Conservation (phyloP, 2,329 filamentous ascomycete genomes). For the Curvularia eragrostidis region DNA sequence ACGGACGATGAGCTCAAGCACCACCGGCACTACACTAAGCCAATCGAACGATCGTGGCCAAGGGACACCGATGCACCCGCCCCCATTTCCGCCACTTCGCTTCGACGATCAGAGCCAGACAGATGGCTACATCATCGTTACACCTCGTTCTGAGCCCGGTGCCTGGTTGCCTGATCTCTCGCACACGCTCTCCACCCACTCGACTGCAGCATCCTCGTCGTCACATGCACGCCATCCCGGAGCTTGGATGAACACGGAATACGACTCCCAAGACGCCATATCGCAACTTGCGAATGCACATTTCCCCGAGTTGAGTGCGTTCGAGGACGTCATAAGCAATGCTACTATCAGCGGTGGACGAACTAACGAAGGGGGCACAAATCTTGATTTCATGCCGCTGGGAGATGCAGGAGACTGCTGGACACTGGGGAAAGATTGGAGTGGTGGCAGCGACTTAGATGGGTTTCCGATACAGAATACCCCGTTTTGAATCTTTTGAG, state of each 20-base stretch:
- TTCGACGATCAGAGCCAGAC: constrained; percentile 19
- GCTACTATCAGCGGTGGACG: neutral
- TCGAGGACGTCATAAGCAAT: constrained; percentile 15
- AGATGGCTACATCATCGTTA: constrained; percentile 42
- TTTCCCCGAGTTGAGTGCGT: constrained; percentile 39
- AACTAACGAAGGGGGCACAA: constrained; percentile 18
- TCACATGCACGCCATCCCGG: constrained; percentile 5
- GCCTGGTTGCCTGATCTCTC: constrained; percentile 31
- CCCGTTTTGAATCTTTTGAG: neutral
- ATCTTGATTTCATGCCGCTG: constrained; percentile 42
- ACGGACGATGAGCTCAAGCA: constrained; percentile 12
- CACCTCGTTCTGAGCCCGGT: constrained; percentile 36
- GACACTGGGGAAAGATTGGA: constrained; percentile 28
- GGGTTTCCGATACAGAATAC: constrained; percentile 25
- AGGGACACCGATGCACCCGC: constrained; percentile 24
- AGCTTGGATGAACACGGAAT: constrained; percentile 40
- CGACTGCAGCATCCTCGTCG: constrained; percentile 5
- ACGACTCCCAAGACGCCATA: constrained; percentile 33
- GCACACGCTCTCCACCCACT: constrained; percentile 18
- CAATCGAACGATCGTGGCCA: neutral
- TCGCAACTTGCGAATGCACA: constrained; percentile 40
- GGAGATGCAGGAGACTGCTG: constrained; percentile 29
- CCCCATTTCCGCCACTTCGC: constrained; percentile 13
- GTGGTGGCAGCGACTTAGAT: constrained; percentile 39
- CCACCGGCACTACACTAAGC: neutral